Evolutionary conservation across 1,284 basidiomycete species (phyloP), one percentile per base, ranked within the genome.

Genomic region (Ganoderma sinense): DNA sequence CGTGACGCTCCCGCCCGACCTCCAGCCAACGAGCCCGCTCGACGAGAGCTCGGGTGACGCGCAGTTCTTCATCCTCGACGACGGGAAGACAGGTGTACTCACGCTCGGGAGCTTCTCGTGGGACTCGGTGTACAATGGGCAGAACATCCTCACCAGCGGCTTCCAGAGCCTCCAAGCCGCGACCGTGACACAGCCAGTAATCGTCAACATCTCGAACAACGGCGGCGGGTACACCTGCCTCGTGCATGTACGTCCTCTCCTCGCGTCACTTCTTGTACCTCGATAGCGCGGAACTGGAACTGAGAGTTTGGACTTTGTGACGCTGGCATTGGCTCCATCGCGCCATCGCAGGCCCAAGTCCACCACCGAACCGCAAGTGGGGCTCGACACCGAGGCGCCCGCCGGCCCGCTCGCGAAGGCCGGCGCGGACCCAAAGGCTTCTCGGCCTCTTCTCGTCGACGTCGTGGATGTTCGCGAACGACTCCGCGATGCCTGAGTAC

Each of bases 311-410:
- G n/a, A n/a, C n/a, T n/a, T n/a, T n/a, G n/a, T n/a, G n/a, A n/a
- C n/a, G n/a, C n/a, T n/a, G n/a, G 7, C 67, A 90, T 87, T 90
- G 87, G 87, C 82, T 91, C 6, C 88, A 89, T 76, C 86, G 88
- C 58, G 88, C 89, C 69, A 85, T 90, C 68, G 84, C 86, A n/a
- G 88, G 88, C 85, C 87, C 4, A 88, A 84, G 73, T 63, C 75
- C 18, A 85, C 84, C 4, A 88, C 88, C 0, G 84, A 84, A 53
- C 88, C 88, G 2, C 87, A 89, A 77, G 87, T 88, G 20, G 88
- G 88, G 2, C 80, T 90, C 20, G 85, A 89, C 76, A 88, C 88
- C 23, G 82, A 81, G 36, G 80, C 83, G 5, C 86, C 88, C 58
- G 86, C 84, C 14, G 83, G 85, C 18, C 82, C 84, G 2, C 80